Evolutionary conservation across 441 rosid species (phyloP).

Genomic region (Populus hybrid): DNA sequence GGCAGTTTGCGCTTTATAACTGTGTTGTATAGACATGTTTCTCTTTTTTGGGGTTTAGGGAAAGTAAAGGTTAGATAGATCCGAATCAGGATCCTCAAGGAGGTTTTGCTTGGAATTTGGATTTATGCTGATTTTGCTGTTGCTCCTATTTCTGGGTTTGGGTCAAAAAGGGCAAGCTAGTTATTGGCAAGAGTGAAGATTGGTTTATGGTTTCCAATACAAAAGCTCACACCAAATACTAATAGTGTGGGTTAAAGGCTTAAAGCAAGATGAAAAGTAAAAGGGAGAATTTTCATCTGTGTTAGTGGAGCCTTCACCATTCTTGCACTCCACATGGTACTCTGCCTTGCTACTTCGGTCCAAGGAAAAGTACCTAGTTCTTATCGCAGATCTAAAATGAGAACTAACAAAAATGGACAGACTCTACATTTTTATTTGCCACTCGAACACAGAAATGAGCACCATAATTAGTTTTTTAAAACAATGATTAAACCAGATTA

Average conservation of each 20-base stretch:
- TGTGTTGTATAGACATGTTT: not conserved
- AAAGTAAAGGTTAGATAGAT: constrained; percentile 36
- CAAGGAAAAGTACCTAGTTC: not conserved
- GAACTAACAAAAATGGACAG: not conserved
- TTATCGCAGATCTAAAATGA: not conserved
- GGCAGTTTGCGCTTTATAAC: constrained; percentile 15
- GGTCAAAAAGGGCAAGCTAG: constrained; percentile 25
- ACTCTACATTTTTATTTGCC: not conserved
- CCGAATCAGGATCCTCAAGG: constrained; percentile 25
- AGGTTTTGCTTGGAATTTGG: not conserved
- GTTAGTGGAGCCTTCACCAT: constrained; percentile 28
- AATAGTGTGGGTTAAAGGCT: not conserved
- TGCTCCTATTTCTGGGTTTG: constrained; percentile 13
- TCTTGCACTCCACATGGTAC: constrained; percentile 17
- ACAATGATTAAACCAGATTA: constrained; percentile 15
- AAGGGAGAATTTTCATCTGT: constrained; percentile 22
- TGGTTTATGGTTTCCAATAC: constrained; percentile 28
- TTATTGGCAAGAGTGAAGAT: constrained; percentile 23
- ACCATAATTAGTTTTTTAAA: not conserved
- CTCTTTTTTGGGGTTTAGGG: constrained; percentile 29
- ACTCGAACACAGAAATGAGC: not conserved
- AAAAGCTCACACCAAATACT: constrained; percentile 1
- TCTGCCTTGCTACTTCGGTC: constrained; percentile 5
- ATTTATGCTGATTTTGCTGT: constrained; percentile 17
- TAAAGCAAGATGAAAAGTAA: constrained; percentile 16